Evolutionary conservation across 2,329 filamentous ascomycete species (phyloP).

Genomic region (Aureobasidium sp.): DNA sequence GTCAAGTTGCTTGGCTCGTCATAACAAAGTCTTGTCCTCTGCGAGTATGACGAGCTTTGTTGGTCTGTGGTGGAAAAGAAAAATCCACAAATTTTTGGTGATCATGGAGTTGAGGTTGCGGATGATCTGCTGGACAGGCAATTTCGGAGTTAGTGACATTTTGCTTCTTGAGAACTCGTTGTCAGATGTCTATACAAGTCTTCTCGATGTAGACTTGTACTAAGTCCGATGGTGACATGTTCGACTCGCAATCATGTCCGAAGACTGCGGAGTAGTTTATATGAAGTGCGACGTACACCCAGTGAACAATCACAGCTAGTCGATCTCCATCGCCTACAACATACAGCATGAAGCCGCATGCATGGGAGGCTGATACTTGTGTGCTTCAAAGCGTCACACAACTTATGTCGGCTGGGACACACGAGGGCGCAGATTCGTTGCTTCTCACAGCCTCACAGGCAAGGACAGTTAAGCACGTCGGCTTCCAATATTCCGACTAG

Average conservation of each 20-base stretch:
- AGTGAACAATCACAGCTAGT: not conserved
- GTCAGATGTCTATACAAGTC: not conserved
- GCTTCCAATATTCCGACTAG: not conserved
- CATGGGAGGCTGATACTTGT: not conserved
- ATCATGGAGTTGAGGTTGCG: conserved; percentile 3
- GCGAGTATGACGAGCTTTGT: not conserved
- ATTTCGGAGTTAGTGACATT: too few species aligned
- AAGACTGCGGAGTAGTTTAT: not conserved
- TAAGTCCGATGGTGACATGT: not conserved
- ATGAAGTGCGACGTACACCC: not conserved
- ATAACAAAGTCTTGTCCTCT: not conserved
- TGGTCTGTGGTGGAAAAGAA: conserved; percentile 9
- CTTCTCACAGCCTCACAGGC: not conserved
- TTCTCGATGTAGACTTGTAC: not conserved
- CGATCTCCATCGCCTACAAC: not conserved
- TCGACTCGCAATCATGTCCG: not conserved
- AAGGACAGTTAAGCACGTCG: not conserved
- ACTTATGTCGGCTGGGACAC: not conserved
- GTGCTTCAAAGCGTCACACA: not conserved
- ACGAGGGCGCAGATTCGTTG: not conserved
- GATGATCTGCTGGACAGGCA: conserved; percentile 10
- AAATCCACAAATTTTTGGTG: conserved; percentile 3
- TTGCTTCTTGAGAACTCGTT: too few species aligned
- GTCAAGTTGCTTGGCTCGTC: conserved; percentile 1
- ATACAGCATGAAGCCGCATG: not conserved